Percentiles rank a stretch among this genome's conserved stretches.
Conservation (phyloP, 1,139 yeast genomes). For the Yarrowia galli region DNA sequence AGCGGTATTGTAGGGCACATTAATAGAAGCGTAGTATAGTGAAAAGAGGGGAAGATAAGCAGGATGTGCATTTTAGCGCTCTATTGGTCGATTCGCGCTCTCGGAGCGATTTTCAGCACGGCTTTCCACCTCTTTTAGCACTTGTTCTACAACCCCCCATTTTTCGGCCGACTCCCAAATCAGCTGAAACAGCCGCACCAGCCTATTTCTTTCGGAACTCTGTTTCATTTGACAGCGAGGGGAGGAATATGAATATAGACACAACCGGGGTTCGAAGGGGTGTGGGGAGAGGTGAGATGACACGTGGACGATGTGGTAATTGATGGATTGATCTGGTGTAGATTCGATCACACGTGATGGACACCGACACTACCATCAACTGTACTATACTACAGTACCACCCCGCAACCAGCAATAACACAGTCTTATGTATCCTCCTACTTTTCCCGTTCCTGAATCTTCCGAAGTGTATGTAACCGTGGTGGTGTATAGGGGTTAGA, state of each 20-base stretch:
- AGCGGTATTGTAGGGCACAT: background rate
- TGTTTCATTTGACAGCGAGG: background rate
- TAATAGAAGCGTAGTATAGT: slow-evolving; percentile 16
- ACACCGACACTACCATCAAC: no score
- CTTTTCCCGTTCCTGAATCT: slow-evolving; percentile 8
- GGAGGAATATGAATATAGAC: background rate
- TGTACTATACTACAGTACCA: no score
- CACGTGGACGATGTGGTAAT: no score
- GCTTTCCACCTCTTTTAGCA: no score
- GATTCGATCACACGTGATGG: no score
- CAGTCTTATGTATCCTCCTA: background rate
- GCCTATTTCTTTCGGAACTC: background rate
- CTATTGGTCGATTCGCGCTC: no score
- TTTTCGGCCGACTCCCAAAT: background rate
- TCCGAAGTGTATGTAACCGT: slow-evolving; percentile 8
- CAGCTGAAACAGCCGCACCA: slow-evolving; percentile 16
- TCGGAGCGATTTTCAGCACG: no score
- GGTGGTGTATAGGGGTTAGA: no score
- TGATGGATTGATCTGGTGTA: no score
- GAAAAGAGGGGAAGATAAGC: slow-evolving; percentile 23
- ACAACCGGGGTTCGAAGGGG: background rate
- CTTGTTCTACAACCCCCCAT: no score
- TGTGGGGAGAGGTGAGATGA: no score
- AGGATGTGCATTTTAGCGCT: background rate
- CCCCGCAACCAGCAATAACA: no score